These are phyloP conservation scores for Diddensiella santjacobensis DNA, from an alignment of 805 yeast species.

Conservation along the genomic window DNA sequence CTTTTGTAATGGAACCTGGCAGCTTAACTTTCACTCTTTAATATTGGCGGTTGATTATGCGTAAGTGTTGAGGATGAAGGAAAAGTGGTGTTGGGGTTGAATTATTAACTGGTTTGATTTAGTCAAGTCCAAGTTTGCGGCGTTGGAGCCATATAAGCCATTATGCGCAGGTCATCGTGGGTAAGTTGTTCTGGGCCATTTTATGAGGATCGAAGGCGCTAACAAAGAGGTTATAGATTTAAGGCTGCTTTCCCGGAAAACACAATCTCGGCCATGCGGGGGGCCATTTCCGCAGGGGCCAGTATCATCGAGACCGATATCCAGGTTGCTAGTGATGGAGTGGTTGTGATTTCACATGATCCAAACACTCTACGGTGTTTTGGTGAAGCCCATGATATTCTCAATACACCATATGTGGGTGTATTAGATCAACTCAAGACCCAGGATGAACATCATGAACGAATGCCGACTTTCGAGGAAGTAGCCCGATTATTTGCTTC, in stretches of 20 bases:
- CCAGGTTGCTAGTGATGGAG: constrained; percentile 52
- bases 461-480: constrained; percentile 42
- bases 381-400: constrained; percentile 38
- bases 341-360: constrained; percentile 54
- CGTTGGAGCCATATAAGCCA: constrained; percentile 16
- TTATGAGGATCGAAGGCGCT: background rate
- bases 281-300: constrained; percentile 39
- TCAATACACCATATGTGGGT: constrained; percentile 35
- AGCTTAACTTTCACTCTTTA: no score
- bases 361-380: constrained; percentile 48
- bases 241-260: constrained; percentile 30
- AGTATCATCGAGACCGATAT: constrained; percentile 53
- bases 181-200: no score
- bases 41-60: no score
- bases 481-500: constrained; percentile 39
- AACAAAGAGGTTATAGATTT: constrained; percentile 16
- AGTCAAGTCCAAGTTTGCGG: constrained; percentile 1
- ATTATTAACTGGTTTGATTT: background rate
- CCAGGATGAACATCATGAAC: constrained; percentile 32
- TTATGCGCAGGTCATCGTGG: constrained; percentile 28
- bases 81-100: background rate
- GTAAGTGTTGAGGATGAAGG: background rate
- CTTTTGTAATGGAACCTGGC: no score
- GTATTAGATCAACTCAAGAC: constrained; percentile 39
- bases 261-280: constrained; percentile 23